Base-by-base conservation (phyloP, 345 rosid species). In the Eucalyptus albens region DNA sequence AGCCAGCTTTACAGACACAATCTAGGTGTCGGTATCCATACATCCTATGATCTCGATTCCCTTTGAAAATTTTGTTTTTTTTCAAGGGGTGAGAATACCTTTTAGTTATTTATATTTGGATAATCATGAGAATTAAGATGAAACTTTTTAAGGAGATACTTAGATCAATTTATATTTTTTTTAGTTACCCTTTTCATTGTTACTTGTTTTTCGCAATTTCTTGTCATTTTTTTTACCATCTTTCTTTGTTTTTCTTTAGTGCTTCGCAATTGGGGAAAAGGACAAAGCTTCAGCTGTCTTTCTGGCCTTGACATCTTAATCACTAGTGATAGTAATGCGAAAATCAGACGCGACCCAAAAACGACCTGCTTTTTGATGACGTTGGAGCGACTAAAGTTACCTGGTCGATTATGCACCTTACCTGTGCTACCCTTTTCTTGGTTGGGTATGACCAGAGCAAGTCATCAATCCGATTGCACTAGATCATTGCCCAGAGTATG, bases 1-100 rank as follows among this genome's bases (percentile, higher is more conserved):
- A 0, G 56, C 24, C 24, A 1, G 56, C 24, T 19, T 53, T 21
- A 53, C 10, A 21, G 5, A 47, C 2, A 0, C 59, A 1, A 1
- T 53, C 24, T 53, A 53, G 2, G 5, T 8, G 59, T 53, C 3
- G 11, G 24, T 53, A 19, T 53, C 5, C 56, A 0, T 1, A 53
- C 4, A 19, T 53, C 2, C 3, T 50, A 50, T 50, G 0, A 53
- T 53, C 56, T 53, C 59, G 1, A 53, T 8, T 53, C 11, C 11
- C 2, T 1, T 24, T 10, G 1, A 56, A 24, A 3, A 56, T 56
- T 56, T 56, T 9, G 29, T 6, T 24, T 56, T 24, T 24, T 10
- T 56, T 5, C 29, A 56, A 24, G 3, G 29, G 14, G 6, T 22
- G 62, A 0, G 0, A 24, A 56, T 56, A 24, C 2, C 29, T 26